Percentiles rank a stretch among this genome's conserved stretches.
These are phyloP conservation scores for Linnemannia elongata DNA, from an alignment of 192 early-diverging fungal genomes.

Conservation along the genomic window DNA sequence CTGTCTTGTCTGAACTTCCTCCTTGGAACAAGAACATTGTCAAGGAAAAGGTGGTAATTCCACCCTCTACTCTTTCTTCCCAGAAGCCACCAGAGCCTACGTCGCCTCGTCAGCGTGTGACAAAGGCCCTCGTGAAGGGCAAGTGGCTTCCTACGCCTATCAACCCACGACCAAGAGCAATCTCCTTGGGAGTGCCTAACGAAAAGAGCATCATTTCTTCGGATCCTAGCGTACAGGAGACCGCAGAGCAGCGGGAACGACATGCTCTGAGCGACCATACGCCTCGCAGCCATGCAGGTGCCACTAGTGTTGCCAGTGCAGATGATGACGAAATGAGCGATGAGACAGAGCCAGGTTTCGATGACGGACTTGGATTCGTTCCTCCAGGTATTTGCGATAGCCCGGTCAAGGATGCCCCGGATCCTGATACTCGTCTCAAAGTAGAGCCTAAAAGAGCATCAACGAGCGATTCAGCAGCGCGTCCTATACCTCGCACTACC, in stretches of 20 bases:
- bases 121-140: constrained; percentile 12
- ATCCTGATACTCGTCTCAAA: neutral
- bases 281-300: neutral
- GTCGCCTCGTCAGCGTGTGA: constrained; percentile 11
- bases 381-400: neutral
- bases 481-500: neutral
- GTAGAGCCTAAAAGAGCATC: neutral
- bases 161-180: constrained; percentile 28
- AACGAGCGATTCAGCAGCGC: neutral
- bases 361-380: constrained; percentile 8
- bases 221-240: neutral
- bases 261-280: constrained; percentile 35
- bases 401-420: neutral
- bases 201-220: neutral
- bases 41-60: constrained; percentile 13
- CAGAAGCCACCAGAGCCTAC: neutral
- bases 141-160: constrained; percentile 1
- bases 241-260: neutral
- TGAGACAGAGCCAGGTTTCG: constrained; percentile 26
- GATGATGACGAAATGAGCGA: constrained; percentile 42
- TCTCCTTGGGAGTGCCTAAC: constrained; percentile 20
- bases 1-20: constrained; percentile 4
- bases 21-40: constrained; percentile 36
- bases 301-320: constrained; percentile 1
- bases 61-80: neutral